Percentiles rank a stretch among this genome's conserved stretches.
These are phyloP conservation scores for Mycena rosella DNA, from an alignment of 768 basidiomycete species.

Conservation along the genomic window DNA sequence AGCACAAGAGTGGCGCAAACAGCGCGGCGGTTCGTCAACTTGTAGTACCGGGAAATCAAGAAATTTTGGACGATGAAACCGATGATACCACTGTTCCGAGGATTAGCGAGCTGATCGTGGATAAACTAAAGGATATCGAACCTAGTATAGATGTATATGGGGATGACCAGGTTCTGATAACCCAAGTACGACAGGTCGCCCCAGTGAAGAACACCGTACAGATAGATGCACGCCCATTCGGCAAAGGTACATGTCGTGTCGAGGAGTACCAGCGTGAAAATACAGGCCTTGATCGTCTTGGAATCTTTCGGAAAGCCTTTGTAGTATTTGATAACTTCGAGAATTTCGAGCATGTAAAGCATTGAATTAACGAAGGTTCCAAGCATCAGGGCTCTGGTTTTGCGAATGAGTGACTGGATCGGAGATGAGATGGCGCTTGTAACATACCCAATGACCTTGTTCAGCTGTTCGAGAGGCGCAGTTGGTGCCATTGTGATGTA, in stretches of 20 bases:
- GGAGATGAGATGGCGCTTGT: too few relatives aligned
- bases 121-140: not conserved
- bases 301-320: too few relatives aligned
- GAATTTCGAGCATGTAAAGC: conserved; percentile 17
- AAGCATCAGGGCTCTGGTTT: not conserved
- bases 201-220: conserved; percentile 14
- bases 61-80: conserved; percentile 17
- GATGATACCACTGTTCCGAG: not conserved
- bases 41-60: conserved; percentile 14
- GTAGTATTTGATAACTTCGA: conserved; percentile 10
- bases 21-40: not conserved
- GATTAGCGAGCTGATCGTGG: not conserved
- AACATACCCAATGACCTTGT: too few relatives aligned
- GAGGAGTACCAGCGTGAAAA: not conserved
- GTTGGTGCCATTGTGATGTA: too few relatives aligned
- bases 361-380: conserved; percentile 5
- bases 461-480: too few relatives aligned
- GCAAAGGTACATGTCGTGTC: conserved; percentile 15
- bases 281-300: not conserved
- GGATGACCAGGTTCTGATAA: conserved; percentile 16
- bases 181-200: conserved; percentile 4
- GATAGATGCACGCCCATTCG: conserved; percentile 9
- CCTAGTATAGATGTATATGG: conserved; percentile 17
- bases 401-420: too few relatives aligned
- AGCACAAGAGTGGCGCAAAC: not conserved